Percentiles rank a stretch among this genome's conserved stretches.
phyloP scores from a whole-genome alignment of 2,329 filamentous ascomycete species.

The Lasiodiplodia hormozganensis region DNA sequence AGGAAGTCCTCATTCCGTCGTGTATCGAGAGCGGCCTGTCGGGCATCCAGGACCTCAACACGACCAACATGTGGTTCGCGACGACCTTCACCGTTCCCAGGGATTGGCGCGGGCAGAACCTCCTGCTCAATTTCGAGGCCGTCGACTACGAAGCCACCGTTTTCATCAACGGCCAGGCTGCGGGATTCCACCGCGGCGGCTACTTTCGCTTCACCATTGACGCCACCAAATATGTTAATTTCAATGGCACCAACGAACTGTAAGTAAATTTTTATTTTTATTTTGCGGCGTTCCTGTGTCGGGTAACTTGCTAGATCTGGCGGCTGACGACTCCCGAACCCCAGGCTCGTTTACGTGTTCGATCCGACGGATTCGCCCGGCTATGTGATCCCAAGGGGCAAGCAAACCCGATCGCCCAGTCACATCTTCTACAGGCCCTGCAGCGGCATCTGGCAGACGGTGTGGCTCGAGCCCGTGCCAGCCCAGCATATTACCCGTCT shows the following conservation, averaged over 20 bases:
- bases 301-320: neutral
- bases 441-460: conserved; percentile 76
- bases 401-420: conserved; percentile 63
- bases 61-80: conserved; percentile 56
- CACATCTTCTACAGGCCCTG: conserved; percentile 77
- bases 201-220: conserved; percentile 69
- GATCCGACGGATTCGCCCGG: conserved; percentile 68
- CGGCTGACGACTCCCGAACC: neutral
- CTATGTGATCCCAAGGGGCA: conserved; percentile 69
- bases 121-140: conserved; percentile 65
- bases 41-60: conserved; percentile 51
- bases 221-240: conserved; percentile 55
- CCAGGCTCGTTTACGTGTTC: conserved; percentile 68
- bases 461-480: conserved; percentile 73
- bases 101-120: conserved; percentile 53
- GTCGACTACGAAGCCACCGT: conserved; percentile 66
- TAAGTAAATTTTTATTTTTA: conserved; percentile 43
- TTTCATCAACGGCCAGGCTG: conserved; percentile 63
- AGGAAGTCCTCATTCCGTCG: conserved; percentile 59
- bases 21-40: conserved; percentile 63
- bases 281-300: neutral
- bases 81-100: conserved; percentile 60
- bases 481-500: conserved; percentile 63
- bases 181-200: conserved; percentile 64
- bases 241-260: conserved; percentile 61